These are phyloP conservation scores for Lanzia echinophila DNA, from an alignment of 2,329 filamentous ascomycete species.

Conservation along the genomic window DNA sequence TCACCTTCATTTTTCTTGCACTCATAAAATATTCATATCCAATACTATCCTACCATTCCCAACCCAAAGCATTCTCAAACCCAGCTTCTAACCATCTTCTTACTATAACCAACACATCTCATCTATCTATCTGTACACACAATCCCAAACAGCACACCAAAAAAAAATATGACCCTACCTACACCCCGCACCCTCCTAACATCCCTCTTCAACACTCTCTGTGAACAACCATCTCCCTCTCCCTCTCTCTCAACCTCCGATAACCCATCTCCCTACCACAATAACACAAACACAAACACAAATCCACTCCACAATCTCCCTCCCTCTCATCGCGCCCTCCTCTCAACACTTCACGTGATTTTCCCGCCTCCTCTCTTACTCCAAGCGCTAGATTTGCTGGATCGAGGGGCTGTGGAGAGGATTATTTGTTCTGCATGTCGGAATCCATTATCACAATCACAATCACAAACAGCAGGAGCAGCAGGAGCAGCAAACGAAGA, in stretches of 20 bases:
- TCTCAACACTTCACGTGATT: slow-evolving; percentile 62
- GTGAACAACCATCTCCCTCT: slow-evolving; percentile 2
- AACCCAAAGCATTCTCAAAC: too few species aligned
- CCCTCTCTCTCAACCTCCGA: background rate
- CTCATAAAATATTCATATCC: too few species aligned
- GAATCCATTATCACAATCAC: too few species aligned
- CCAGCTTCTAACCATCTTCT: too few species aligned
- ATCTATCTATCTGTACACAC: background rate
- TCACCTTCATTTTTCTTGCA: too few species aligned
- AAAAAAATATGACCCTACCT: slow-evolving; percentile 17
- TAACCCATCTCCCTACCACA: background rate
- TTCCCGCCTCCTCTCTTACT: slow-evolving; percentile 70
- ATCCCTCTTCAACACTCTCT: slow-evolving; percentile 24
- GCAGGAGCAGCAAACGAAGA: too few species aligned
- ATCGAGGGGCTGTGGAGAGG: slow-evolving; percentile 64
- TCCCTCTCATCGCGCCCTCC: slow-evolving; percentile 34
- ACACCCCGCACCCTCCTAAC: slow-evolving; percentile 25
- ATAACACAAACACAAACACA: background rate
- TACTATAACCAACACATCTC: too few species aligned
- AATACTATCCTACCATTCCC: too few species aligned
- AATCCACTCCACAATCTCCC: slow-evolving; percentile 21
- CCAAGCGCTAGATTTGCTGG: slow-evolving; percentile 80
- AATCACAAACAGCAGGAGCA: too few species aligned
- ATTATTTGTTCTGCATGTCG: too few species aligned
- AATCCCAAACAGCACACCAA: background rate